phyloP scores from a whole-genome alignment of 2,329 filamentous ascomycete genomes.

The Calonectria hongkongensis region DNA sequence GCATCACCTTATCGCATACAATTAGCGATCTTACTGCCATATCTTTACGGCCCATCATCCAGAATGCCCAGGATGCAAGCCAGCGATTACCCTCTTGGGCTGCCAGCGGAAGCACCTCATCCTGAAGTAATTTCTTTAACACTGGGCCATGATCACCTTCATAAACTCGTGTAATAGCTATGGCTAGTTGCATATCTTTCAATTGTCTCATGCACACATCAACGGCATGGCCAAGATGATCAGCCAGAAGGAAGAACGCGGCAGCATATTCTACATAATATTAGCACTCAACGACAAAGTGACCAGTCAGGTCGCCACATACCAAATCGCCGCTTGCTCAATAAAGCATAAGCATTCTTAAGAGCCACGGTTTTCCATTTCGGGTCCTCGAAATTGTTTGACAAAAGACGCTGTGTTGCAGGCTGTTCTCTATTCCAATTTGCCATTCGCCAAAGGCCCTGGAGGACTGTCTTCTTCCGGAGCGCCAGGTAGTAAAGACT shows the following conservation, averaged over 20 bases:
- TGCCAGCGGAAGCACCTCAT: conserved; percentile 86
- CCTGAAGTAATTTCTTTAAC: conserved; percentile 83
- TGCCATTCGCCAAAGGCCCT: conserved; percentile 96
- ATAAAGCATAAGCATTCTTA: conserved; percentile 96
- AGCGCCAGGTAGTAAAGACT: conserved; percentile 94
- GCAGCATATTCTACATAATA: conserved; percentile 88
- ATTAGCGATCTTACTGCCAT: conserved; percentile 90
- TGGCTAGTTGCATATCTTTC: conserved; percentile 90
- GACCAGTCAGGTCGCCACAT: conserved; percentile 53
- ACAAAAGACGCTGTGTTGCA: conserved; percentile 85
- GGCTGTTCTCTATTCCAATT: conserved; percentile 90
- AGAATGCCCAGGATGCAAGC: conserved; percentile 97
- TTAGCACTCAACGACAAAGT: conserved; percentile 45
- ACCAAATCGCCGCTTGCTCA: conserved; percentile 93
- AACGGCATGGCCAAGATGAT: conserved; percentile 88
- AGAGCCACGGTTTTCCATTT: conserved; percentile 92
- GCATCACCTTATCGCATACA: conserved; percentile 67
- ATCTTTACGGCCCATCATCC: conserved; percentile 88
- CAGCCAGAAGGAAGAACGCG: conserved; percentile 94
- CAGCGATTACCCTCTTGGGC: conserved; percentile 90
- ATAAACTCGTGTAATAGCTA: conserved; percentile 91
- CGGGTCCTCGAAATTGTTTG: conserved; percentile 92
- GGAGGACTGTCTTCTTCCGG: conserved; percentile 90
- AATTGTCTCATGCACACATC: conserved; percentile 91
- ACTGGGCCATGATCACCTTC: conserved; percentile 88